Evolutionary conservation across 2,329 filamentous ascomycete species (phyloP), one percentile per base, ranked within the genome.

Genomic region (Cladobotryum protrusum): DNA sequence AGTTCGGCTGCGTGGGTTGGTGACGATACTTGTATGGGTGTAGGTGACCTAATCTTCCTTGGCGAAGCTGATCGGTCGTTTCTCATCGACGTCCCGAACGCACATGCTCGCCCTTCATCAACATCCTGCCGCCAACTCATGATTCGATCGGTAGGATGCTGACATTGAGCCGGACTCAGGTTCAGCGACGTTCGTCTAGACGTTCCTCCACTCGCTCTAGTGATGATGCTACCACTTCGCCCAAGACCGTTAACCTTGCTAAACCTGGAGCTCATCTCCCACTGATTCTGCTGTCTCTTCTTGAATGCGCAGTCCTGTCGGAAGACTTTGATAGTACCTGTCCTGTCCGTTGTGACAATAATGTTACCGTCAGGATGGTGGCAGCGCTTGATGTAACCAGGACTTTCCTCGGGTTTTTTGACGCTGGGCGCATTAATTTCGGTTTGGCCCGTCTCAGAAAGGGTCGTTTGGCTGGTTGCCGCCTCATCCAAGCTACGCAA

Each of bases 301-400:
- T 76, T 69, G 59, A 80, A 89, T 0, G 92, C 93, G 63, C 92
- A 96, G 64, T 99, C 93, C 67, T 97, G 92, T 17, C 93, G 82
- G 63, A 96, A 96, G 1, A 97, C 86, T 64, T 96, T 96, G 70
- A 99, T 93, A 20, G 83, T 81, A 34, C 93, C 93, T 1, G 82
- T 83, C 59, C 89, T 89, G 64, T 96, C 92, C 2, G 91, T 88
- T 0, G 92, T 95, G 45, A 97, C 81, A 49, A 99, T 85, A 54
- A 99, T 96, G 60, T 96, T 89, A 20, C 93, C 93, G 53, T 85
- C 83, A 13, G 75, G 72, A 63, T 99, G 93, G 14, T 78, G 78
- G 6, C 84, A 86, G 14, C 90, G 83, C 11, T 88, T 78, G 34
- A 91, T 68, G 60, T 95, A 96, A 0, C 85, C 82, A 0, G 90